A percentile compares a stretch with the other conserved stretches of the same genome.
Conservation (phyloP, 1,139 yeast genomes). For the Taphrina flavorubra region DNA sequence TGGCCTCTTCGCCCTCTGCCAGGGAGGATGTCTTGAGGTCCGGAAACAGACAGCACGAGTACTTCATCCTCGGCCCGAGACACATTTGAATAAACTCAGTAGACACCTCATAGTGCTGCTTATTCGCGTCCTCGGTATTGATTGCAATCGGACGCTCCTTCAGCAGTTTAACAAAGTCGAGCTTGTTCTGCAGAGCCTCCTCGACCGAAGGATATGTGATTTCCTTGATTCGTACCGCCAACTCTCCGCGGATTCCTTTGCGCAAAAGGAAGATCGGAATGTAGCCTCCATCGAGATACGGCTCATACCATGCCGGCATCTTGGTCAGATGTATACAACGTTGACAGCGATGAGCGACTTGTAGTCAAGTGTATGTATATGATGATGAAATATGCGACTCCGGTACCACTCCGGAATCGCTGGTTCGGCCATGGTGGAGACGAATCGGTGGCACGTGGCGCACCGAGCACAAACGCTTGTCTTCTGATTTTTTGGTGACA, state of each 20-base stretch:
- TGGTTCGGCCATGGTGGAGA: background rate
- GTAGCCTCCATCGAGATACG: conserved; percentile 36
- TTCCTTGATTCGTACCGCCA: conserved; percentile 31
- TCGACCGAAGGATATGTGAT: conserved; percentile 31
- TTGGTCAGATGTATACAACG: background rate
- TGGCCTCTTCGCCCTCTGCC: conserved; percentile 37
- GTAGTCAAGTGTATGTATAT: background rate
- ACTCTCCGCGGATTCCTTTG: conserved; percentile 34
- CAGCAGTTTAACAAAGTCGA: conserved; percentile 33
- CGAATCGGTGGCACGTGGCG: background rate
- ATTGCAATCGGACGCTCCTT: conserved; percentile 37
- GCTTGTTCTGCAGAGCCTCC: conserved; percentile 31
- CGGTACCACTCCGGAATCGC: background rate
- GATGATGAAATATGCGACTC: background rate
- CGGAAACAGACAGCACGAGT: conserved; percentile 40
- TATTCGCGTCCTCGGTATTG: conserved; percentile 38
- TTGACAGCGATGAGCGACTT: too few species aligned
- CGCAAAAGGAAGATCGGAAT: conserved; percentile 36
- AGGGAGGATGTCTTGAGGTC: conserved; percentile 25
- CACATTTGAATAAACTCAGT: conserved; percentile 40
- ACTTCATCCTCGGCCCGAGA: conserved; percentile 42
- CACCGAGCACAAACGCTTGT: background rate
- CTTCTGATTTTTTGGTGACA: background rate
- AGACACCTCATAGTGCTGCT: conserved; percentile 41
- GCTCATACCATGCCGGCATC: conserved; percentile 42